Base-by-base conservation (phyloP, 805 yeast species). In the Metschnikowia proteae region DNA sequence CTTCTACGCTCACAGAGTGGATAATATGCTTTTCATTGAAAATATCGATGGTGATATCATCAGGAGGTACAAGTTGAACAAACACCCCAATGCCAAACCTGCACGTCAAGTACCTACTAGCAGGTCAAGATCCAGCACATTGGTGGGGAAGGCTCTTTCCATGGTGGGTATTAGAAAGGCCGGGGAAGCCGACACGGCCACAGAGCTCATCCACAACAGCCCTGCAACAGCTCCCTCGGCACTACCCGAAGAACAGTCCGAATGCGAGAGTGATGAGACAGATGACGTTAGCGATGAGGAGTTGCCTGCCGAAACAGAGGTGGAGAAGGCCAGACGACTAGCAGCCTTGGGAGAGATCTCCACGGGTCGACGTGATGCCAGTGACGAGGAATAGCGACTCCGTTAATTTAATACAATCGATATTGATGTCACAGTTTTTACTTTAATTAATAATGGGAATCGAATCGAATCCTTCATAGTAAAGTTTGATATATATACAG, bases 1-100 rank as follows among this genome's bases (percentile, higher is more conserved):
- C 30, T 57, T 46, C 57, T 81, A 71, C 66, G 98, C 97, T 1
- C 92, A 83, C 65, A 86, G 85, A 65, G 74, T 88, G 36, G 94
- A 84, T 61, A 83, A 88, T 59, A 74, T 82, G 50, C 79, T 94
- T 47, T 76, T 89, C 50, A 84, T 94, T 49, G 99, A 92, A 65
- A 87, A 90, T 60, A 88, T 81, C 39, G 96, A 91, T 9, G 99
- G 98, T 54, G 98, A 92, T 58, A 81, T 94, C 48, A 73, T 94
- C 40, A 82, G 96, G 60, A 76, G 96, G 46, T 92, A 90, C 67
- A 73, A 47, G 58, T 83, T 91, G 45, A 87, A 84, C 58, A 77
- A 80, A 3, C 88, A 83, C 55, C 48, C 47, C 11, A 32, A 46
- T 28, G 43, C 37, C 31, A 48, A 49, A 32, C 37, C 45, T 5